These are phyloP conservation scores for Galeopsis tetrahit DNA, from an alignment of 257 asterid genomes.

Conservation along the genomic window DNA sequence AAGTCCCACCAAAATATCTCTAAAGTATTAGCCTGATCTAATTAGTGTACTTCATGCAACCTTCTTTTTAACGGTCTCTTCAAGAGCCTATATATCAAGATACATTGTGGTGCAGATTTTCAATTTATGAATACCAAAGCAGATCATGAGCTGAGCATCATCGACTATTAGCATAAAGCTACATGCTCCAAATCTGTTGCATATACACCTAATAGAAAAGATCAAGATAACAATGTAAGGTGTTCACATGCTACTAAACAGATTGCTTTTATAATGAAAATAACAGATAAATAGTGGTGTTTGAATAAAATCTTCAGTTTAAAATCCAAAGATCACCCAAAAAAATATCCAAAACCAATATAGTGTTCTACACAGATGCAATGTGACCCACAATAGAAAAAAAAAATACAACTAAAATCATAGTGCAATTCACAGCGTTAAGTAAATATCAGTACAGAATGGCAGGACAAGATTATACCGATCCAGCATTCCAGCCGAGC, in stretches of 20 bases:
- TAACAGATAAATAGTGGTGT: not conserved
- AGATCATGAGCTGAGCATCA: not conserved
- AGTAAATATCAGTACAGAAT: conserved; percentile 18
- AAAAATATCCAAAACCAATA: not conserved
- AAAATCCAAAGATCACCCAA: conserved; percentile 2
- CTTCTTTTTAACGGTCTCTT: not conserved
- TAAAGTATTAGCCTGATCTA: not conserved
- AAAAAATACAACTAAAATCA: conserved; percentile 21
- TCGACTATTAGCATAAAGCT: not conserved
- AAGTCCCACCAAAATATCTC: conserved; percentile 13
- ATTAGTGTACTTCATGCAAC: not conserved
- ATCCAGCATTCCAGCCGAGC: conserved; percentile 99
- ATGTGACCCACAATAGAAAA: not conserved
- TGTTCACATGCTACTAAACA: not conserved
- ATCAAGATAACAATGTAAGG: conserved; percentile 7
- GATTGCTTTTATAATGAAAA: not conserved
- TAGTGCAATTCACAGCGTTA: not conserved
- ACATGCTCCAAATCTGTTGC: conserved; percentile 7
- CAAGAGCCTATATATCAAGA: not conserved
- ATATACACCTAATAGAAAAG: not conserved
- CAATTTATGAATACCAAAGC: not conserved
- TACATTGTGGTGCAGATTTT: not conserved
- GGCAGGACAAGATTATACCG: conserved; percentile 57
- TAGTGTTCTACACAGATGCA: conserved; percentile 7
- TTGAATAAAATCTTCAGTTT: not conserved